Percentiles rank a stretch among this genome's conserved stretches.
These are phyloP conservation scores for Porcisia deanei DNA, from an alignment of 208 protist species.

Conservation along the genomic window DNA sequence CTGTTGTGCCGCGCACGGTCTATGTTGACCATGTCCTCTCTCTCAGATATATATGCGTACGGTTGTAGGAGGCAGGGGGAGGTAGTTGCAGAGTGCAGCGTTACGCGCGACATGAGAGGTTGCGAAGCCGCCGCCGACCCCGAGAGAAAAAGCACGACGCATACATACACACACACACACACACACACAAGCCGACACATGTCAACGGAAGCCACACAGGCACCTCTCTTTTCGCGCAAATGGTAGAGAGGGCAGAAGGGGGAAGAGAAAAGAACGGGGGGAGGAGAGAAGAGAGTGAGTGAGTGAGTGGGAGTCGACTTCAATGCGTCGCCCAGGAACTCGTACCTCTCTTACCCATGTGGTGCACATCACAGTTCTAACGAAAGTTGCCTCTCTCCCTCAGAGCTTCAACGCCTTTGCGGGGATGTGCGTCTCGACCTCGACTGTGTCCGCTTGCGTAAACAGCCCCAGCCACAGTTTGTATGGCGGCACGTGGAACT, in stretches of 20 bases:
- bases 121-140: too few species aligned
- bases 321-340: neutral
- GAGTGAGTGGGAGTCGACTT: neutral
- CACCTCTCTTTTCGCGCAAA: neutral
- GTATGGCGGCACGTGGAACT: conserved; percentile 62
- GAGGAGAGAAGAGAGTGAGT: too few species aligned
- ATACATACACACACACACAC: too few species aligned
- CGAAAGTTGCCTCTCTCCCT: neutral
- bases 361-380: neutral
- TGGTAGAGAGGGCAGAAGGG: neutral
- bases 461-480: conserved; percentile 75
- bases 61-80: too few species aligned
- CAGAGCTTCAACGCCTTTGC: conserved; percentile 52
- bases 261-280: too few species aligned
- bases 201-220: neutral
- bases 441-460: conserved; percentile 61
- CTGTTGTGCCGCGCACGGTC: neutral
- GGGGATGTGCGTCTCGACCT: conserved; percentile 84
- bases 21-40: neutral
- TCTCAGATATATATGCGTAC: too few species aligned
- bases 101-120: too few species aligned
- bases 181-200: too few species aligned
- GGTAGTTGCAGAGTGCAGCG: too few species aligned
- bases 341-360: neutral
- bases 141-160: too few species aligned